Conservation (phyloP, 768 basidiomycete species). For the Macrolepiota fuliginosa region DNA sequence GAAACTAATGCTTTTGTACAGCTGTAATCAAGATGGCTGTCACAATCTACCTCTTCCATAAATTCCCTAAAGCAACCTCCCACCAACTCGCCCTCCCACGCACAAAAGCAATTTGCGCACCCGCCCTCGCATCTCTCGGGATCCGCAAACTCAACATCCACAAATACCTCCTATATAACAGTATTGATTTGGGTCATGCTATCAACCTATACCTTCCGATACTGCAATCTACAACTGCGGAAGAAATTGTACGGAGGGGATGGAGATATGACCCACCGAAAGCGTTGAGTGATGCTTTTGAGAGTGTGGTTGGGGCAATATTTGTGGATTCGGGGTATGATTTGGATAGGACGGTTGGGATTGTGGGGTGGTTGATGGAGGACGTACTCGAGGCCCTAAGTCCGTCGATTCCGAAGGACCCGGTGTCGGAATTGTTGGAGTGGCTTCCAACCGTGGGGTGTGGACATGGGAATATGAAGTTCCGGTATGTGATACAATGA, state of each 20-base stretch:
- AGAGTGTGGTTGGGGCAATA: conserved; percentile 81
- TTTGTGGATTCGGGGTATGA: conserved; percentile 78
- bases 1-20: conserved; percentile 24
- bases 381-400: conserved; percentile 62
- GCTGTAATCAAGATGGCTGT: conserved; percentile 74
- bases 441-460: conserved; percentile 67
- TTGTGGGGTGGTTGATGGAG: conserved; percentile 63
- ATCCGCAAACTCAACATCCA: conserved; percentile 67
- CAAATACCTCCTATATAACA: conserved; percentile 67
- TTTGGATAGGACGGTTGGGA: conserved; percentile 60
- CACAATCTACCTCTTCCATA: conserved; percentile 65
- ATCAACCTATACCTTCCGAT: conserved; percentile 61
- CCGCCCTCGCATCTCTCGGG: conserved; percentile 68
- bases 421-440: conserved; percentile 67
- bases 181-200: conserved; percentile 61
- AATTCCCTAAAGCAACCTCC: conserved; percentile 70
- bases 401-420: conserved; percentile 63
- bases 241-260: conserved; percentile 62
- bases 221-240: conserved; percentile 50
- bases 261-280: conserved; percentile 90
- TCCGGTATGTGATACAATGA: conserved; percentile 3
- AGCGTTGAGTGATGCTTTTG: conserved; percentile 79
- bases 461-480: conserved; percentile 28
- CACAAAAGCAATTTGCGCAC: conserved; percentile 68
- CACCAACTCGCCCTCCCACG: conserved; percentile 74